Percentiles rank a stretch among this genome's conserved stretches.
Conservation (phyloP, 495 filamentous ascomycete genomes). For the Penicillium subrubescens region DNA sequence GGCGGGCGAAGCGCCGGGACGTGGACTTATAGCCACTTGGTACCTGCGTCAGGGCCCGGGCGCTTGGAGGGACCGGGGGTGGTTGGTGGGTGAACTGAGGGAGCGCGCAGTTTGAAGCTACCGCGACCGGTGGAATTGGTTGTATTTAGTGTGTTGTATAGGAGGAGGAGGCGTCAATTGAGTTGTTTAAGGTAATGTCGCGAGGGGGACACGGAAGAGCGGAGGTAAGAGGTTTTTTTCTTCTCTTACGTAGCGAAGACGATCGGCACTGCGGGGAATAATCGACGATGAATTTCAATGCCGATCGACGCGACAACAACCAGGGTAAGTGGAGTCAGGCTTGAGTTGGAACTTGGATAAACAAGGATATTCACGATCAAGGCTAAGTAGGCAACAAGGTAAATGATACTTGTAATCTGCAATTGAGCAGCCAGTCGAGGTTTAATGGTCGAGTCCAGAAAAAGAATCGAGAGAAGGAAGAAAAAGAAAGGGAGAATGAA, state of each 20-base stretch:
- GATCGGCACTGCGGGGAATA: conserved; percentile 35
- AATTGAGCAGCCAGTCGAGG: not conserved
- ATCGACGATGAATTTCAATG: conserved; percentile 11
- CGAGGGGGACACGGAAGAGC: conserved; percentile 1
- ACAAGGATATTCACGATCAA: not conserved
- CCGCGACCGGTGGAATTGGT: not conserved
- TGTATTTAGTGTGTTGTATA: not conserved
- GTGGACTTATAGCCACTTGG: conserved; percentile 10
- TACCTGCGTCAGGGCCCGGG: conserved; percentile 23
- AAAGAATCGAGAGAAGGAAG: not conserved
- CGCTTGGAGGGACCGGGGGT: conserved; percentile 21
- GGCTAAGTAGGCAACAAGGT: not conserved
- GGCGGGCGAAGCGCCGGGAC: conserved; percentile 26
- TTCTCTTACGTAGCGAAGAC: conserved; percentile 1
- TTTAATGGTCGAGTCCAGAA: not conserved
- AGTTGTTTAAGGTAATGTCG: not conserved
- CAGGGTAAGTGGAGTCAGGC: not conserved
- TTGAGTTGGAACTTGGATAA: not conserved
- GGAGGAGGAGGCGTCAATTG: not conserved
- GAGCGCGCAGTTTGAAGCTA: not conserved
- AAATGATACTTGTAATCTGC: not conserved
- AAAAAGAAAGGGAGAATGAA: not conserved
- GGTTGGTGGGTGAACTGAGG: conserved; percentile 5
- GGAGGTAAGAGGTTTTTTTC: conserved; percentile 17
- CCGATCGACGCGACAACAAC: conserved; percentile 22